Evolutionary conservation across 164 flowering plant species (phyloP).

Genomic region (Malania oleifera): DNA sequence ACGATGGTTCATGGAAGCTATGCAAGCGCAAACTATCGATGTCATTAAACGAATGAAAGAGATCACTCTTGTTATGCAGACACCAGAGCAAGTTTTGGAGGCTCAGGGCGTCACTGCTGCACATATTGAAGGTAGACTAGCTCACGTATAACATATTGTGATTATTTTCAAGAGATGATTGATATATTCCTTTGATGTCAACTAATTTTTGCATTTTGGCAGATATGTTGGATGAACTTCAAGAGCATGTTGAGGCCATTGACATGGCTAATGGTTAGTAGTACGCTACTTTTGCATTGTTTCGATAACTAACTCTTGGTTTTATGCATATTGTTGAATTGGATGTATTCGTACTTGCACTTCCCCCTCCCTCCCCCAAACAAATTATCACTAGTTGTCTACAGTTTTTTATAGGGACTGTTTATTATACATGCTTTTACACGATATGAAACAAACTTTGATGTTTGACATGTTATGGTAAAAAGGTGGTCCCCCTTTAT

Average conservation of each 20-base stretch:
- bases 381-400: no score
- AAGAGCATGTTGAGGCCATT: conserved; percentile 94
- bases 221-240: conserved; percentile 91
- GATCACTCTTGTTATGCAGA: conserved; percentile 90
- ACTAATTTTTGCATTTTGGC: conserved; percentile 16
- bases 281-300: no score
- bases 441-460: no score
- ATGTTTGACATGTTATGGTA: no score
- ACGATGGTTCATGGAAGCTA: conserved; percentile 96
- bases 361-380: no score
- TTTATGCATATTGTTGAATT: background rate
- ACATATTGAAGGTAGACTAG: conserved; percentile 73
- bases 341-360: no score
- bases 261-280: conserved; percentile 96
- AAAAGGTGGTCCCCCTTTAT: no score
- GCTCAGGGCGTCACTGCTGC: conserved; percentile 77
- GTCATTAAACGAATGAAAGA: conserved; percentile 89
- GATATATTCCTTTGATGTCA: conserved; percentile 6
- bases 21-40: conserved; percentile 78
- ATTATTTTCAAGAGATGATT: background rate
- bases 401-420: background rate
- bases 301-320: no score
- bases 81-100: conserved; percentile 82
- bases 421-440: no score
- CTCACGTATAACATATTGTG: background rate